Evolutionary conservation across 306 rosid species (phyloP), one percentile per base, ranked within the genome.

Genomic region (Arachis hypogaea): DNA sequence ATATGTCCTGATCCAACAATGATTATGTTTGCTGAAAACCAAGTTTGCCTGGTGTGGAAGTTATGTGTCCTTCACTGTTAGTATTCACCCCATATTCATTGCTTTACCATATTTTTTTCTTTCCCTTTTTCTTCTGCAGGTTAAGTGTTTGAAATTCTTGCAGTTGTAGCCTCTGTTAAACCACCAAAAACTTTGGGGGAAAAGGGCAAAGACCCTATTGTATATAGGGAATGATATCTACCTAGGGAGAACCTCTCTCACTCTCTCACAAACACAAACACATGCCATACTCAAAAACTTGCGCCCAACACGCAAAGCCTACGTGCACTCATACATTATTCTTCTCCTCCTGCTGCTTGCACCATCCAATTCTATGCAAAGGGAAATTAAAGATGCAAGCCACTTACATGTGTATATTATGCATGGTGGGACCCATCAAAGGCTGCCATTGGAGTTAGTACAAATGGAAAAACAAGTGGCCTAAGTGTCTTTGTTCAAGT

Each of bases 231-330:
- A 88, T 86, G 79, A 82, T 86, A 79, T 88, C 88, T 79, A 83
- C 63, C 75, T 75, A 79, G 77, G 81, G 68, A 77, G 76, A 65
- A 69, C 69, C 41, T 76, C 83, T 71, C 38, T 33, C 4, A 2
- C 38, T 33, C 38, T 33, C 38, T 33, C 38, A 33, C 54, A 57
- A 64, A 73, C 55, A 49, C 55, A 49, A n/a, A 71, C 78, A 77
- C 76, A 69, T 56, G 77, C 83, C 84, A 71, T 82, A 80, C 84
- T 88, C 86, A 81, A 88, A 88, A 85, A 75, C 84, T 82, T 76
- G 84, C 69, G 16, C 76, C 69, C 85, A 78, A 91, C 94, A 88
- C 94, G 92, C 94, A 91, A 88, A 85, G 81, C 88, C 92, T 85
- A 80, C 88, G 89, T 90, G 82, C 84, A 82, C 88, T 84, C 96